phyloP scores from a whole-genome alignment of 192 early-diverging fungal species.

The Backusella morwellensis region DNA sequence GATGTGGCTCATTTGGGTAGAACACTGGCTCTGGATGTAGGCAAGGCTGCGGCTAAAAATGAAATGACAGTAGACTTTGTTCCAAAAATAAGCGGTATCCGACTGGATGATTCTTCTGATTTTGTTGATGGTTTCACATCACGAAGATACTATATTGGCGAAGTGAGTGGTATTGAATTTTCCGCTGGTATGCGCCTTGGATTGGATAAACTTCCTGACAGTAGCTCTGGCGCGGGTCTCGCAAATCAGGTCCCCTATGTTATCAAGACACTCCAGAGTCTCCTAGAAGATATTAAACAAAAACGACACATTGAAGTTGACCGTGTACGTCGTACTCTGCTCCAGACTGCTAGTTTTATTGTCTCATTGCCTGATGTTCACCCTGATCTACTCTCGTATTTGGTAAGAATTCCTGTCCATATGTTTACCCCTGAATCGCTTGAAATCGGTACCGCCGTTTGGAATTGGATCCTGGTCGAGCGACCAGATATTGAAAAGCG shows the following conservation, averaged over 20 bases:
- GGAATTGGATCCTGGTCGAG: slow-evolving; percentile 86
- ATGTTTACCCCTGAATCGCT: slow-evolving; percentile 76
- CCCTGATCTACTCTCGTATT: slow-evolving; percentile 69
- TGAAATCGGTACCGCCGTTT: slow-evolving; percentile 78
- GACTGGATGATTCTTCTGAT: slow-evolving; percentile 50
- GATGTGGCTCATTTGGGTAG: slow-evolving; percentile 61
- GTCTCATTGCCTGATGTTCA: slow-evolving; percentile 48
- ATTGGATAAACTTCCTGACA: slow-evolving; percentile 3
- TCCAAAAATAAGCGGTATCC: slow-evolving; percentile 35
- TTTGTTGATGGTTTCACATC: slow-evolving; percentile 54
- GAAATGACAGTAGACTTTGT: slow-evolving; percentile 21
- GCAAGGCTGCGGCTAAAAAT: slow-evolving; percentile 29
- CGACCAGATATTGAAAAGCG: slow-evolving; percentile 67
- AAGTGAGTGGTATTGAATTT: slow-evolving; percentile 38
- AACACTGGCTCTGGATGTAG: slow-evolving; percentile 67
- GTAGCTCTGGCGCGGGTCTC: slow-evolving; percentile 19
- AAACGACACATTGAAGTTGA: slow-evolving; percentile 41
- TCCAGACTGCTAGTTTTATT: slow-evolving; percentile 50
- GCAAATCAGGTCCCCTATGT: slow-evolving; percentile 31
- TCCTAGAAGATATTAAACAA: slow-evolving; percentile 39
- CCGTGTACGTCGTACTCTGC: slow-evolving; percentile 45
- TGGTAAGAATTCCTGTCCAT: slow-evolving; percentile 86
- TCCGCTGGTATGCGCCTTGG: slow-evolving; percentile 2
- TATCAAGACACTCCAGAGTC: slow-evolving; percentile 30
- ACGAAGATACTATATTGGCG: slow-evolving; percentile 47